A percentile compares a stretch with the other conserved stretches of the same genome.
Conservation (phyloP, 2,329 filamentous ascomycete genomes). For the Tolypocladium nubicola region DNA sequence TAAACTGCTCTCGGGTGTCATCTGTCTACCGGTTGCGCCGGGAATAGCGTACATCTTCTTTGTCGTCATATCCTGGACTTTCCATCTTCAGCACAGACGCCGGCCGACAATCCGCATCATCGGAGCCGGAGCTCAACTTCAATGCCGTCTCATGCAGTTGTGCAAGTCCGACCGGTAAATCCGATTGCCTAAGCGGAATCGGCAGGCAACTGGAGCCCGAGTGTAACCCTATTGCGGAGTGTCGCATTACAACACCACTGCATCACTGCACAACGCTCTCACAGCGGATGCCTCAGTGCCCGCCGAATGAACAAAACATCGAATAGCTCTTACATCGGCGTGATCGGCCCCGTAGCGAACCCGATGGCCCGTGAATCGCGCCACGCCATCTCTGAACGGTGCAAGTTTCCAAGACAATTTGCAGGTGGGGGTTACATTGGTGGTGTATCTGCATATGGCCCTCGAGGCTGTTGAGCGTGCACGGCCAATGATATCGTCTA, state of each 20-base stretch:
- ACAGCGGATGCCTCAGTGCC: background rate
- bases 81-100: background rate
- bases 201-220: background rate
- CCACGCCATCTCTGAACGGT: background rate
- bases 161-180: background rate
- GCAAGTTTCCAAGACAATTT: background rate
- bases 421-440: background rate
- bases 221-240: background rate
- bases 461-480: too few species aligned
- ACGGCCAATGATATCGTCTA: background rate
- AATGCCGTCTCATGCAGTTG: background rate
- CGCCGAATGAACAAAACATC: background rate
- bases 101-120: background rate
- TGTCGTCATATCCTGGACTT: background rate
- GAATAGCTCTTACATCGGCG: background rate
- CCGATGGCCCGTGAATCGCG: background rate
- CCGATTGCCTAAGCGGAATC: background rate
- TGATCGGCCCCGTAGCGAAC: background rate
- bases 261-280: background rate
- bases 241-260: background rate
- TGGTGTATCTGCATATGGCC: background rate
- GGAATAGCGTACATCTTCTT: background rate
- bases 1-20: background rate
- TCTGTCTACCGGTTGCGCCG: background rate
- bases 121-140: background rate